Evolutionary conservation across 2,329 filamentous ascomycete species (phyloP).

Genomic region (Aspergillus ustus): DNA sequence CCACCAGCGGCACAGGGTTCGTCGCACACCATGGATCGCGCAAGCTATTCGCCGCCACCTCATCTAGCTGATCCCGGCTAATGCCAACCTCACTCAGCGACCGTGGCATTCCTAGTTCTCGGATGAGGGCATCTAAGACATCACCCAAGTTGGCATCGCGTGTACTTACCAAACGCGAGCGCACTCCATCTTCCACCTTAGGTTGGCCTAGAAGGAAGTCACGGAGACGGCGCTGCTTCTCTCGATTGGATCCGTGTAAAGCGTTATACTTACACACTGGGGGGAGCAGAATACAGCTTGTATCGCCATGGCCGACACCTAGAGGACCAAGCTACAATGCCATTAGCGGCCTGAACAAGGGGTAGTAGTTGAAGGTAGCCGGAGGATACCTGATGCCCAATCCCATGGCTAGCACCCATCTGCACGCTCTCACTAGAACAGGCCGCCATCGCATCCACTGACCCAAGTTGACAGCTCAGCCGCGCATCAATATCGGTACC

Average conservation of each 20-base stretch:
- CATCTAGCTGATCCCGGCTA: background rate
- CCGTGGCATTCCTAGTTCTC: background rate
- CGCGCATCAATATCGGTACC: constrained; percentile 46
- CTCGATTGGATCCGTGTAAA: background rate
- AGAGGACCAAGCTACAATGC: constrained; percentile 1
- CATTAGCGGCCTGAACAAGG: too few species aligned
- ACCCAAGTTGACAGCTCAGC: constrained; percentile 55
- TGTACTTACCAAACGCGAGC: background rate
- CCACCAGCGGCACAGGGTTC: background rate
- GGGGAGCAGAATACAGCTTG: constrained; percentile 1
- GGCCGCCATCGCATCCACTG: constrained; percentile 58
- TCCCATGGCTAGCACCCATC: constrained; percentile 27
- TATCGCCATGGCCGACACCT: constrained; percentile 1
- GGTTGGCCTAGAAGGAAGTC: background rate
- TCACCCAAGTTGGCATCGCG: background rate
- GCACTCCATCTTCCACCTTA: background rate
- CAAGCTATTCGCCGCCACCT: background rate
- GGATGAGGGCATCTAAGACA: background rate
- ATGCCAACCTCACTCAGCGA: background rate
- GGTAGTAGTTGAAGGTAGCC: too few species aligned
- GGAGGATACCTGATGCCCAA: background rate
- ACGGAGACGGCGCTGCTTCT: background rate
- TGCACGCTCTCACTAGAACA: constrained; percentile 43
- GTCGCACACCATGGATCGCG: background rate
- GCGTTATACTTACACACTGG: constrained; percentile 1